Evolutionary conservation across 2,329 filamentous ascomycete species (phyloP).

Genomic region (Scedosporium aurantiacum): DNA sequence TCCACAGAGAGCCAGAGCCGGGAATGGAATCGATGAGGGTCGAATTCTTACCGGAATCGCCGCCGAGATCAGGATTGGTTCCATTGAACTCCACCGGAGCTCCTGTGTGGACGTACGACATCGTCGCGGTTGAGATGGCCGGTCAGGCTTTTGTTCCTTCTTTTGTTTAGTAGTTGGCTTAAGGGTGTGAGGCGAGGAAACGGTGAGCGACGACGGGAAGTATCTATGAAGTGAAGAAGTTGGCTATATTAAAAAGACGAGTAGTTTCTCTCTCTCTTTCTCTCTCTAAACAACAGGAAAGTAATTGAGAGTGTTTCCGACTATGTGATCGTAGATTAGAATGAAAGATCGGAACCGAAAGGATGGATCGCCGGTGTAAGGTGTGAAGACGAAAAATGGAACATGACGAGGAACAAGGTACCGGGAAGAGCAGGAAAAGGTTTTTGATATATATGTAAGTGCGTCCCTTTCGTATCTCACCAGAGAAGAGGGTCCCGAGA

Average conservation of each 20-base stretch:
- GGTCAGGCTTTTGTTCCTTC: not conserved
- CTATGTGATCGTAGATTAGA: too few relatives aligned
- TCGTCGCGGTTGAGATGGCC: constrained; percentile 16
- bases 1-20: too few relatives aligned
- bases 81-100: constrained; percentile 51
- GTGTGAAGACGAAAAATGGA: not conserved
- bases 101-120: constrained; percentile 51
- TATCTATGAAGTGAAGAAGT: not conserved
- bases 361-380: not conserved
- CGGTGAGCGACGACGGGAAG: not conserved
- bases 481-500: constrained; percentile 3
- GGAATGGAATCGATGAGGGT: too few relatives aligned
- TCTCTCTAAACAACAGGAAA: too few relatives aligned
- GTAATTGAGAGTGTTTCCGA: too few relatives aligned
- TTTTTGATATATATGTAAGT: constrained; percentile 1
- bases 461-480: not conserved
- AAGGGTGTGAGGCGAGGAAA: not conserved
- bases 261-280: too few relatives aligned
- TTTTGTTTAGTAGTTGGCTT: too few relatives aligned
- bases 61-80: constrained; percentile 53
- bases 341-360: not conserved
- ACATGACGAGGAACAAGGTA: not conserved
- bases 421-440: not conserved
- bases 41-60: constrained; percentile 59
- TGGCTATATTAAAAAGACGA: too few relatives aligned